phyloP scores from a whole-genome alignment of 495 filamentous ascomycete genomes.

The Trichoderma erinaceum region DNA sequence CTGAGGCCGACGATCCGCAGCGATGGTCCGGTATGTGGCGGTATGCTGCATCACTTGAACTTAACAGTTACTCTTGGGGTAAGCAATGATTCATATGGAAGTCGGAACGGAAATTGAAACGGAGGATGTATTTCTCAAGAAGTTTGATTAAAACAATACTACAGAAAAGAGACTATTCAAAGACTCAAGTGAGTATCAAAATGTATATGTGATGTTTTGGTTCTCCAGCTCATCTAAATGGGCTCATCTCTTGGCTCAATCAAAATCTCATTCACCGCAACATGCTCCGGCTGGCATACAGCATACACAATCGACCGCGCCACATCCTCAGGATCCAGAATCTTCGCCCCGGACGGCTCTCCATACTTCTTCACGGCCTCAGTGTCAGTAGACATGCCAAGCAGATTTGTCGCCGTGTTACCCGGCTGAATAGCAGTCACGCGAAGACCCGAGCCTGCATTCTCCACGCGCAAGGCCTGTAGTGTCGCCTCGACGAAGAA shows the following conservation, averaged over 20 bases:
- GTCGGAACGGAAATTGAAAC: too few species aligned
- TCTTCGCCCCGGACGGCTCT: conserved; percentile 58
- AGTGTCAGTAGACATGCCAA: conserved; percentile 58
- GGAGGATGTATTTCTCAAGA: too few species aligned
- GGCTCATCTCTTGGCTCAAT: conserved; percentile 68
- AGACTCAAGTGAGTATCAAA: too few species aligned
- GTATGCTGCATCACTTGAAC: neutral
- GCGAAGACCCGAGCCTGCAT: conserved; percentile 55
- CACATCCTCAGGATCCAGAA: conserved; percentile 57
- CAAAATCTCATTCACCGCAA: conserved; percentile 64
- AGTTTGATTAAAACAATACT: too few species aligned
- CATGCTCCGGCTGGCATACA: conserved; percentile 55
- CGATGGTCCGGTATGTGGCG: neutral
- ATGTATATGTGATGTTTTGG: too few species aligned
- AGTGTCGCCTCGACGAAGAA: conserved; percentile 70
- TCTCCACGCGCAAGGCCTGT: conserved; percentile 60
- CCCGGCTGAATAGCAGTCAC: conserved; percentile 63
- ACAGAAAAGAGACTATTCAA: too few species aligned
- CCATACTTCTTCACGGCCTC: conserved; percentile 67
- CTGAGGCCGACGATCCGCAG: neutral
- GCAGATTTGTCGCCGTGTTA: conserved; percentile 56
- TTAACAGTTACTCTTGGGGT: neutral
- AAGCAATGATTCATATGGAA: too few species aligned
- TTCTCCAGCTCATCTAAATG: conserved; percentile 36
- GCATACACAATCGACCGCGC: conserved; percentile 60